Evolutionary conservation across 129 eudicot species (phyloP).

Genomic region (Silybum marianum): DNA sequence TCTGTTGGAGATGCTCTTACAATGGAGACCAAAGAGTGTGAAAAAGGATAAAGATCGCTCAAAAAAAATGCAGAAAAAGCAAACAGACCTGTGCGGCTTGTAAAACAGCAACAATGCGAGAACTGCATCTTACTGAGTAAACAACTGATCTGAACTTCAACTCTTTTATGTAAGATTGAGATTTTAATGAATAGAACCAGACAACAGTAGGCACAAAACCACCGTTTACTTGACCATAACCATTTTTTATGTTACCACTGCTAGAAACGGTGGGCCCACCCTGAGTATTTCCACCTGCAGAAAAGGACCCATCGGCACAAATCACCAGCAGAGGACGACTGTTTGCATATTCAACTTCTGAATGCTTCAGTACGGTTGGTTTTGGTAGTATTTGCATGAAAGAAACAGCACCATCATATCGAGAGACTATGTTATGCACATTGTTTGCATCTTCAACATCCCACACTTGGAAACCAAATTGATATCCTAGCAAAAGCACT

Average conservation of each 20-base stretch:
- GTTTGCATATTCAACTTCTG: constrained; percentile 51
- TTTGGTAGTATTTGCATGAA: constrained; percentile 77
- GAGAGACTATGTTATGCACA: constrained; percentile 67
- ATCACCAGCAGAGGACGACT: constrained; percentile 66
- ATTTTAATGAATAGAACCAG: constrained; percentile 74
- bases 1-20: background rate
- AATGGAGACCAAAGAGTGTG: background rate
- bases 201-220: constrained; percentile 62
- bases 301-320: constrained; percentile 75
- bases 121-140: constrained; percentile 80
- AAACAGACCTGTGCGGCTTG: constrained; percentile 81
- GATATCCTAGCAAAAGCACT: constrained; percentile 80
- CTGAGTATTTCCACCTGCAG: constrained; percentile 48
- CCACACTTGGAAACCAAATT: constrained; percentile 89
- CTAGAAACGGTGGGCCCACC: constrained; percentile 28
- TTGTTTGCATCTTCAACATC: constrained; percentile 87
- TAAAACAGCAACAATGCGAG: constrained; percentile 73
- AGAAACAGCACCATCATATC: constrained; percentile 80
- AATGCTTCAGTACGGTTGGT: constrained; percentile 46
- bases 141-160: constrained; percentile 80
- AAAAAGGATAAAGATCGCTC: background rate
- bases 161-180: constrained; percentile 68
- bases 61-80: background rate
- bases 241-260: constrained; percentile 44
- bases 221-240: constrained; percentile 40